Evolutionary conservation across 164 flowering plant genomes (phyloP).

Genomic region (Tinospora cordifolia): DNA sequence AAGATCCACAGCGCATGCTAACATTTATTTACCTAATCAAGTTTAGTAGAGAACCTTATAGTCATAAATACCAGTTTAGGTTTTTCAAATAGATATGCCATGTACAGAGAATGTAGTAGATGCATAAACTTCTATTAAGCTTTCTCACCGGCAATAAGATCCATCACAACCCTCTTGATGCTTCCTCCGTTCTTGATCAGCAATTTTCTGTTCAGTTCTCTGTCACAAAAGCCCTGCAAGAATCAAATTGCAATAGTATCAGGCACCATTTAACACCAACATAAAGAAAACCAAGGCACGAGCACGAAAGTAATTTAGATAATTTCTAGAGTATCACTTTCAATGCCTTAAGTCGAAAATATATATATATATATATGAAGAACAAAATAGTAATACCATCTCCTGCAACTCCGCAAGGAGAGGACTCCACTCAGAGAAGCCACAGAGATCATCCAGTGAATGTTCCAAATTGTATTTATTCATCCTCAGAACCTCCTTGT

Average conservation of each 20-base stretch:
- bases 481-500: conserved; percentile 59
- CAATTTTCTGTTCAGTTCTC: conserved; percentile 55
- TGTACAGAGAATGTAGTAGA: not conserved
- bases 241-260: not conserved
- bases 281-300: too few species aligned
- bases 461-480: conserved; percentile 60
- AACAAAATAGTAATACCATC: conserved; percentile 48
- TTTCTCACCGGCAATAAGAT: conserved; percentile 59
- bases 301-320: too few species aligned
- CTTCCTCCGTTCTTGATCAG: conserved; percentile 86
- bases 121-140: conserved; percentile 15
- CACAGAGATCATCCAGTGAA: conserved; percentile 67
- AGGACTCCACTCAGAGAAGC: conserved; percentile 74
- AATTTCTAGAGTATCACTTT: too few species aligned
- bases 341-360: not conserved
- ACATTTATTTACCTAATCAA: not conserved
- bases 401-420: conserved; percentile 72
- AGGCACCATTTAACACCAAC: not conserved
- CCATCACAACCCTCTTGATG: conserved; percentile 81
- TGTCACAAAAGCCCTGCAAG: conserved; percentile 73
- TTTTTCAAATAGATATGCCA: not conserved
- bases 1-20: not conserved
- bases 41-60: not conserved
- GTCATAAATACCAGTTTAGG: not conserved
- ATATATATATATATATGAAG: not conserved